A percentile compares a stretch with the other conserved stretches of the same genome.
Conservation (phyloP, 371 early-diverging fungal genomes). For the Dichotomocladium elegans region DNA sequence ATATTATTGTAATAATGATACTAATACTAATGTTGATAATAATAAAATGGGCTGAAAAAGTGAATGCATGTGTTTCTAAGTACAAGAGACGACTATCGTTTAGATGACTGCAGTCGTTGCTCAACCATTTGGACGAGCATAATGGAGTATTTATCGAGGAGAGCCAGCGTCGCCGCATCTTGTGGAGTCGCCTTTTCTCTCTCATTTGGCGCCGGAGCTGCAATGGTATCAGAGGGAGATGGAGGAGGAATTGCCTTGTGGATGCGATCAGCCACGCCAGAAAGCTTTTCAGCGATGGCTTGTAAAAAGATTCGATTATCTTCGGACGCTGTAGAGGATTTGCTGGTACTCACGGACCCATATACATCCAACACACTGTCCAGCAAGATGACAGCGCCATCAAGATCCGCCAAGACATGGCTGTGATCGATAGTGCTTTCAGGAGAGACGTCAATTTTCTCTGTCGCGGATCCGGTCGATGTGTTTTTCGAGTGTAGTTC, state of each 20-base stretch:
- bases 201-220: neutral
- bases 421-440: neutral
- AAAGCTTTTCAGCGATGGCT: neutral
- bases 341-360: neutral
- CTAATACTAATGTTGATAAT: no score
- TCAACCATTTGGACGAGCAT: constrained; percentile 18
- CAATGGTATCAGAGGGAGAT: neutral
- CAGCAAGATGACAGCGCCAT: constrained; percentile 25
- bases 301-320: neutral
- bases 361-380: constrained; percentile 25
- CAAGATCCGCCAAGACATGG: constrained; percentile 24
- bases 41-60: no score
- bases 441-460: no score
- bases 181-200: neutral
- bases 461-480: no score
- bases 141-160: constrained; percentile 18
- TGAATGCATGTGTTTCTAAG: neutral
- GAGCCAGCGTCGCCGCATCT: constrained; percentile 6
- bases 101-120: constrained; percentile 7
- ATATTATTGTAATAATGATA: no score
- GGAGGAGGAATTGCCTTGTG: neutral
- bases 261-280: neutral
- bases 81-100: neutral
- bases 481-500: no score
- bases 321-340: no score